Evolutionary conservation across 257 asterid species (phyloP), one percentile per base, ranked within the genome.

Genomic region (Fraxinus anomala): DNA sequence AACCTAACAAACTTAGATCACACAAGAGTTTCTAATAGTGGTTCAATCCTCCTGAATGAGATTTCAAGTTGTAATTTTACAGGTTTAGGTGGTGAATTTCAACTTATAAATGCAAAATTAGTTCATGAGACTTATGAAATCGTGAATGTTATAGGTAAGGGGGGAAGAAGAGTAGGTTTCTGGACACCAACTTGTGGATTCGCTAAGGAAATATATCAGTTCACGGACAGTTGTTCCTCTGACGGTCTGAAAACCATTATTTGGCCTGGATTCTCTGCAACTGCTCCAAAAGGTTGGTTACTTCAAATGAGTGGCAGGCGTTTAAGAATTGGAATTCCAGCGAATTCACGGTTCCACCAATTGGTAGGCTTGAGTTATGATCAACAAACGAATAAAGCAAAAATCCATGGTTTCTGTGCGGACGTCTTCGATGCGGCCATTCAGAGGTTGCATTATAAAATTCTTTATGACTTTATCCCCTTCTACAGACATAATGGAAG

Each of bases 371-470:
- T 66, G 37, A 1, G 24, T 16, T 44, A 16, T 37, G 82, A 83
- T 76, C 12, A 30, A 59, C 78, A 70, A 77, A 81, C 70, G 21
- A 80, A 85, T 68, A 10, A 1, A 30, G 31, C 19, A 17, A 81
- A 5, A 1, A 1, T 70, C 42, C 21, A 56, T 0, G 92, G 92
- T 21, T 81, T 77, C 39, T 86, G 86, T 65, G 17, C 54, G n/a
- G 87, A 87, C 34, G 87, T 87, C 4, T 87, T 87, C 70, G 12
- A 0, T 0, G 85, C 87, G 17, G 88, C 87, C 65, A 69, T 87
- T 33, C 63, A 26, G 2, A 59, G 77, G 75, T 72, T 83, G 23
- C 44, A 49, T 0, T 78, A 76, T 76, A 67, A 76, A 13, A 76
- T 86, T 23, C 17, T 82, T 17, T 79, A 75, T 7, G 90, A 85